phyloP scores from a whole-genome alignment of 345 rosid genomes.

The Arabis hirsuta region DNA sequence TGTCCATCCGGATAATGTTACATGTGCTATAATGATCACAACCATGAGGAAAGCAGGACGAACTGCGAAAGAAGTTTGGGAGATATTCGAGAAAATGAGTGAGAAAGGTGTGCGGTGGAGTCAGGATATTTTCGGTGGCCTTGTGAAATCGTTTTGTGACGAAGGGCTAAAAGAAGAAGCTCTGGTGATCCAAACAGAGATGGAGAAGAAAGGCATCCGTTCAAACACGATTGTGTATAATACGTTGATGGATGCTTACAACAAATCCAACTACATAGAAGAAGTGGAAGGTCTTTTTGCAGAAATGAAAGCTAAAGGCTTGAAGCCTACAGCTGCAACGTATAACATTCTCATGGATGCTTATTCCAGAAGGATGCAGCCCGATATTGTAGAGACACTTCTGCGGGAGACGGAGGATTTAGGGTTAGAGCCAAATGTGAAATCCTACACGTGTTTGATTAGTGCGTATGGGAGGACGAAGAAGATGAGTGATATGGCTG shows the following conservation, averaged over 20 bases:
- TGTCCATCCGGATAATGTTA: constrained; percentile 68
- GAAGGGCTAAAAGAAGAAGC: constrained; percentile 87
- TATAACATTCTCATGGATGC: constrained; percentile 85
- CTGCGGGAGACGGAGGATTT: constrained; percentile 68
- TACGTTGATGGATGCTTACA: constrained; percentile 81
- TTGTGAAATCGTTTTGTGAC: constrained; percentile 80
- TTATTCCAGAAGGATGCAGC: constrained; percentile 90
- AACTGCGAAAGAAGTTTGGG: constrained; percentile 81
- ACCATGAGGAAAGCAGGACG: constrained; percentile 69
- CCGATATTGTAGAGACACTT: constrained; percentile 70
- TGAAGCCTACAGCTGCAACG: constrained; percentile 60
- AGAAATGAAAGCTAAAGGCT: constrained; percentile 73
- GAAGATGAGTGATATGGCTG: constrained; percentile 85
- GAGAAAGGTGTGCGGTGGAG: constrained; percentile 79
- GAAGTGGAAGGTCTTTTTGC: constrained; percentile 84
- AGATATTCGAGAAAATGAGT: constrained; percentile 73
- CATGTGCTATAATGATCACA: constrained; percentile 75
- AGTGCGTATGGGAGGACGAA: constrained; percentile 80
- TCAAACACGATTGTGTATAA: constrained; percentile 70
- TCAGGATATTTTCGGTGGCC: constrained; percentile 67
- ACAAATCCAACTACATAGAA: constrained; percentile 70
- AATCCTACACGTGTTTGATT: constrained; percentile 75
- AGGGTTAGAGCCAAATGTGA: constrained; percentile 67
- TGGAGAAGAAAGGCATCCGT: constrained; percentile 80
- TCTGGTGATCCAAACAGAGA: constrained; percentile 74